A percentile compares a stretch with the other conserved stretches of the same genome.
Conservation (phyloP, 768 basidiomycete genomes). For the Amylocystis lapponica region DNA sequence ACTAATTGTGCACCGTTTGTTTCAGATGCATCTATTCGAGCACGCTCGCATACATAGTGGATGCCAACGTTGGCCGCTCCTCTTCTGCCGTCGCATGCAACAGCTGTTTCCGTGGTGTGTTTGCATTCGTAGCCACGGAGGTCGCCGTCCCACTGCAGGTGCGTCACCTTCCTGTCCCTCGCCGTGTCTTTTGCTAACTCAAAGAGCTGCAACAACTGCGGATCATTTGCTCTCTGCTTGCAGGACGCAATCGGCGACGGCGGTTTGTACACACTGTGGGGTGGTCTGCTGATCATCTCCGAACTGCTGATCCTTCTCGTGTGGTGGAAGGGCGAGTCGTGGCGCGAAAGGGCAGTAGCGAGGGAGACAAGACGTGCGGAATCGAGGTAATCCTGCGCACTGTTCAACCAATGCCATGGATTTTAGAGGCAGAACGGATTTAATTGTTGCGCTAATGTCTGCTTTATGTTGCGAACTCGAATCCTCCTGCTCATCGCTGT, state of each 20-base stretch:
- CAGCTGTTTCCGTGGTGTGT: slow-evolving; percentile 64
- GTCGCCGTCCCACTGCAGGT: slow-evolving; percentile 70
- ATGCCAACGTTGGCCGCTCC: slow-evolving; percentile 78
- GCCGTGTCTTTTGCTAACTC: no score
- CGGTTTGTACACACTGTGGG: slow-evolving; percentile 68
- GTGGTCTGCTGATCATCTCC: slow-evolving; percentile 45
- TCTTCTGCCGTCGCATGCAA: slow-evolving; percentile 73
- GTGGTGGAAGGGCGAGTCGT: slow-evolving; percentile 48
- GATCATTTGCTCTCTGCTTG: not conserved
- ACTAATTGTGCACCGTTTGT: not conserved
- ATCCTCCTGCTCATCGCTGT: no score
- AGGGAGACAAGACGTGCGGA: no score
- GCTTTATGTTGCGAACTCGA: no score
- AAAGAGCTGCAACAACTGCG: not conserved
- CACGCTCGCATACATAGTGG: slow-evolving; percentile 80
- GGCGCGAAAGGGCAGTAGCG: slow-evolving; percentile 50
- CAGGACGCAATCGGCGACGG: slow-evolving; percentile 74
- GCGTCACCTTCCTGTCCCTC: slow-evolving; percentile 10
- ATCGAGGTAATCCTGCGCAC: no score
- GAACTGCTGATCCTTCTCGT: slow-evolving; percentile 57
- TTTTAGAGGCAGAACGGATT: no score
- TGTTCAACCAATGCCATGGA: no score
- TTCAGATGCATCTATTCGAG: slow-evolving; percentile 56
- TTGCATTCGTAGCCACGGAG: slow-evolving; percentile 67
- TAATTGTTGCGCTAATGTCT: no score